Base-by-base conservation (phyloP, 768 basidiomycete genomes). In the Phaeolepiota aurea region DNA sequence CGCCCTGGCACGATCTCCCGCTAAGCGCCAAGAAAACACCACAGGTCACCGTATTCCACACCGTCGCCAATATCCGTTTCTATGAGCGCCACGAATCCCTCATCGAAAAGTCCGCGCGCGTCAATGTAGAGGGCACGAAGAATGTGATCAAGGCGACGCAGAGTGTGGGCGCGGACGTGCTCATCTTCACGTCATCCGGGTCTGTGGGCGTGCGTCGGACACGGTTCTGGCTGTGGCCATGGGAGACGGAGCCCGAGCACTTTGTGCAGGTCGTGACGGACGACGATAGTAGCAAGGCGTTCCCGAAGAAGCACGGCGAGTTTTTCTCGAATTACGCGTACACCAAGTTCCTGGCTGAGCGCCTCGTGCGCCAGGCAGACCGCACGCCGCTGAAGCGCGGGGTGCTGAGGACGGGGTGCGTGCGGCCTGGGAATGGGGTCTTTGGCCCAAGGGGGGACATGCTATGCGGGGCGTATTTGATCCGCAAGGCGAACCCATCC, bases 251-350 rank as follows among this genome's bases (percentile, higher is more conserved):
- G 42, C 80, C 82, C 0, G 47, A 63, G 19, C 57, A 62, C 45
- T 78, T 79, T 48, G 67, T 82, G 5, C 86, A 89, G 55, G 60
- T 71, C 2, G 64, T 83, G 44, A 69, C 71, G 40, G 85, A 87
- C 51, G 75, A 79, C 42, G 77, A 84, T 31, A 35, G n/a, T 9
- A n/a, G n/a, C 35, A 47, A 42, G 18, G 49, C 55, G 10, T 47
- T 75, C 1, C 79, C 81, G 5, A 72, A 64, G 49, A 60, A 54
- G 3, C 80, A 83, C 48, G 58, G 70, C 11, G 65, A 80, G 10
- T 82, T 78, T 54, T 87, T 85, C 58, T 87, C 85, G 10, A 88
- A 87, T 54, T 88, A 88, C 42, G 82, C 85, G 0, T 72, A 63
- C 16, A 76, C 80, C 30, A 88, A 88, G 54, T 50, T 62, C 5